Evolutionary conservation across 78 protist species (phyloP).

Genomic region (Pelomyxa schiedti): DNA sequence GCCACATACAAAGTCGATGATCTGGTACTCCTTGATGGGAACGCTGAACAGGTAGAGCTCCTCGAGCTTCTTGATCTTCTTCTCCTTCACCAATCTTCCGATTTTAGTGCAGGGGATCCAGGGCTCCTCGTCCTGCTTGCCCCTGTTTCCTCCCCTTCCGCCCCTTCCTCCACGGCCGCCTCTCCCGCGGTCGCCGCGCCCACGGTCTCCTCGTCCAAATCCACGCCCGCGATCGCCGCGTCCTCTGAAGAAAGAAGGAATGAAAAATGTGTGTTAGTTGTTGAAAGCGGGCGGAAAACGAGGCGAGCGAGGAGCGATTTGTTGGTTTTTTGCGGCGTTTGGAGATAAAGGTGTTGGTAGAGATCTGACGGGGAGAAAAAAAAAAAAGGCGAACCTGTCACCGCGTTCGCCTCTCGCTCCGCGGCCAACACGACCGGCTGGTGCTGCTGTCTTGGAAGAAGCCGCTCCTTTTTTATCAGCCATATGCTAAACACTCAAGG

Average conservation of each 20-base stretch:
- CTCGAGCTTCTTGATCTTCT: conserved; percentile 86
- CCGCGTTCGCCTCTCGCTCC: too few relatives aligned
- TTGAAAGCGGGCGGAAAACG: conserved; percentile 17
- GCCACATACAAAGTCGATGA: too few relatives aligned
- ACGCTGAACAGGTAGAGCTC: conserved; percentile 96
- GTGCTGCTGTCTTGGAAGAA: too few relatives aligned
- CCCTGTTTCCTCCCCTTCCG: conserved; percentile 74
- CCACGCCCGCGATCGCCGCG: conserved; percentile 6
- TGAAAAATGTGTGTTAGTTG: too few relatives aligned
- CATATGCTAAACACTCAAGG: too few relatives aligned
- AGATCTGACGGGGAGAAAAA: not conserved
- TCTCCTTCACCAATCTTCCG: conserved; percentile 96
- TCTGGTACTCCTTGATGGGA: conserved; percentile 99
- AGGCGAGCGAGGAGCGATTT: not conserved
- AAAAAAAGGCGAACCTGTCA: too few relatives aligned
- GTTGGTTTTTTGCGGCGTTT: not conserved
- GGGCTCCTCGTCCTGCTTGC: conserved; percentile 46
- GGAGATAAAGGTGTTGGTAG: not conserved
- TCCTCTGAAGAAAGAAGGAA: too few relatives aligned
- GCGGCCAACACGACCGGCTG: too few relatives aligned
- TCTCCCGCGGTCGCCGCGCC: conserved; percentile 56
- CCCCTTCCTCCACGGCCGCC: conserved; percentile 62
- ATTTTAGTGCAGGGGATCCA: conserved; percentile 99
- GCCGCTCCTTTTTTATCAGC: too few relatives aligned
- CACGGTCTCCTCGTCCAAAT: conserved; percentile 52